Conservation (phyloP, 1,284 basidiomycete genomes). For the Leccinum pallidistipes region DNA sequence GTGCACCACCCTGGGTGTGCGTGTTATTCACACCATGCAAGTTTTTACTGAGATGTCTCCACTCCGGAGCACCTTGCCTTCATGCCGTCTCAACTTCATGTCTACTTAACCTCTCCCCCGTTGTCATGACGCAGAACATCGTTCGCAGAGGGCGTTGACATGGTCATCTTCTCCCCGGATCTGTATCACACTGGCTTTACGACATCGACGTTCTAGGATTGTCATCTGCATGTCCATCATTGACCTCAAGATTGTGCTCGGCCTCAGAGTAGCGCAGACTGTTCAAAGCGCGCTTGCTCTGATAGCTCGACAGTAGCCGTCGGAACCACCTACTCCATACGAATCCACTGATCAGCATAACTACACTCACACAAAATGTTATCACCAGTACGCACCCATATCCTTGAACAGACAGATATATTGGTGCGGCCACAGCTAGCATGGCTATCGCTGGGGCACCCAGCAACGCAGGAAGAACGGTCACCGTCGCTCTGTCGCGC, state of each 20-base stretch:
- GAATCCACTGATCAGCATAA: no score
- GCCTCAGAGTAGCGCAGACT: not conserved
- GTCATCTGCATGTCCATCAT: not conserved
- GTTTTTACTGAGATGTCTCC: no score
- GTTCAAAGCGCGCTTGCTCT: slow-evolving; percentile 10
- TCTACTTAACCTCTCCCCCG: no score
- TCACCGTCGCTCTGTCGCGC: slow-evolving; percentile 4
- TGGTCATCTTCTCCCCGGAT: no score
- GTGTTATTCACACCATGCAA: no score
- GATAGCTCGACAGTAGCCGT: not conserved
- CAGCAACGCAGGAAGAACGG: slow-evolving; percentile 15
- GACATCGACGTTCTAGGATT: not conserved
- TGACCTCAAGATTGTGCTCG: not conserved
- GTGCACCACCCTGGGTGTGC: no score
- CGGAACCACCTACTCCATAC: not conserved
- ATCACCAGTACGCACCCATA: slow-evolving; percentile 17
- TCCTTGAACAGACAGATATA: slow-evolving; percentile 13
- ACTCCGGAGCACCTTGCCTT: no score
- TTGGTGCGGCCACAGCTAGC: slow-evolving; percentile 10
- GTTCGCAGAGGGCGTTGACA: no score
- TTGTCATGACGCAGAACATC: no score
- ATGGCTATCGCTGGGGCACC: slow-evolving; percentile 19
- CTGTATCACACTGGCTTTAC: no score
- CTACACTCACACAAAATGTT: no score
- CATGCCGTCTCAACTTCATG: no score